Conservation (phyloP, 768 basidiomycete species). For the Termitomyces titanicus region DNA sequence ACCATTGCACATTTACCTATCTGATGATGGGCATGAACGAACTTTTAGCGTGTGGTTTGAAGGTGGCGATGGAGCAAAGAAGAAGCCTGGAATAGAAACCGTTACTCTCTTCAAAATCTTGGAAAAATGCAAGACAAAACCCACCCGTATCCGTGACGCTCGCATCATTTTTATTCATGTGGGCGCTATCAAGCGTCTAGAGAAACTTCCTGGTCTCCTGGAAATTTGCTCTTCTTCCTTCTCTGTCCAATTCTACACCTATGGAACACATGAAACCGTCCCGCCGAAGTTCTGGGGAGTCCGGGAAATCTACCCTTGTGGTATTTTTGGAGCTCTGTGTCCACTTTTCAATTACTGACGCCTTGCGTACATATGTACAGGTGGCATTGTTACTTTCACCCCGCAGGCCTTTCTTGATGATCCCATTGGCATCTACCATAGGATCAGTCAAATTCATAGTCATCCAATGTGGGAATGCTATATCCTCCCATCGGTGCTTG, state of each 20-base stretch:
- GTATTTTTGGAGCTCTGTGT: conserved; percentile 27
- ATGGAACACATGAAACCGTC: conserved; percentile 58
- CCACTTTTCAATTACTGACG: background rate
- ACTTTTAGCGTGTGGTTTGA: conserved; percentile 49
- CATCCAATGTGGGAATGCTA: conserved; percentile 72
- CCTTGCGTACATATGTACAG: conserved; percentile 28
- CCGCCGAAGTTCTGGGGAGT: conserved; percentile 56
- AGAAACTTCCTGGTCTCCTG: conserved; percentile 45
- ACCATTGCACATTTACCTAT: conserved; percentile 45
- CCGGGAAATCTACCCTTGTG: conserved; percentile 63
- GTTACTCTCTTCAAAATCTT: conserved; percentile 39
- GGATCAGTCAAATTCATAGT: conserved; percentile 47
- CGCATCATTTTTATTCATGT: conserved; percentile 66
- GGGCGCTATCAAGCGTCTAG: conserved; percentile 46
- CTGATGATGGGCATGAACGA: conserved; percentile 23
- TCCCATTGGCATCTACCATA: conserved; percentile 41
- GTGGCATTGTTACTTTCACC: conserved; percentile 72
- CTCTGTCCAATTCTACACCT: conserved; percentile 60
- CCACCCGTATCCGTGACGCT: conserved; percentile 32
- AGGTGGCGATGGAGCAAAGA: conserved; percentile 25
- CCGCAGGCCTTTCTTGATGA: conserved; percentile 55
- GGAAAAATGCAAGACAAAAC: conserved; percentile 38
- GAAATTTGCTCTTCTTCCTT: conserved; percentile 40
- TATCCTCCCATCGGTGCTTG: conserved; percentile 61
- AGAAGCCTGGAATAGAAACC: conserved; percentile 38